Evolutionary conservation across 345 rosid genomes (phyloP).

Genomic region (Gynandropsis gynandra): DNA sequence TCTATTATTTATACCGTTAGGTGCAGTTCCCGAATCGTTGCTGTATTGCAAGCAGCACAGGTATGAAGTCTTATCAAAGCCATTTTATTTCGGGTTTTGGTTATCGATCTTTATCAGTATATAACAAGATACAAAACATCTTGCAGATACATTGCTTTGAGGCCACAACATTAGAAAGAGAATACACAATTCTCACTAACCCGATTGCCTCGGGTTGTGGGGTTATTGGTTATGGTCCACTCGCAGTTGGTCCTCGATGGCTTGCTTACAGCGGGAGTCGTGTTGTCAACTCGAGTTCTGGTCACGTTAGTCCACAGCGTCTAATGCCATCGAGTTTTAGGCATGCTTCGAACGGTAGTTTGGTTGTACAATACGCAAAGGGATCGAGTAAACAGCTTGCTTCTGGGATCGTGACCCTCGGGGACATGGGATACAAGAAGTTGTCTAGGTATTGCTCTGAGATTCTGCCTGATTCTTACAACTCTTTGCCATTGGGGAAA

Average conservation of each 20-base stretch:
- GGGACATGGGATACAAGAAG: constrained; percentile 75
- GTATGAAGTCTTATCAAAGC: constrained; percentile 32
- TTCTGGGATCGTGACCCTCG: constrained; percentile 74
- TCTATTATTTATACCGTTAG: constrained; percentile 69
- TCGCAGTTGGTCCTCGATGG: constrained; percentile 96
- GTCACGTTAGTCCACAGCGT: constrained; percentile 58
- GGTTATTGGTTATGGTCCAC: constrained; percentile 83
- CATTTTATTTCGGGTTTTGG: background rate
- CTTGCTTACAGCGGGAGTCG: constrained; percentile 86
- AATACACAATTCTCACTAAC: constrained; percentile 62
- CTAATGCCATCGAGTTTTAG: constrained; percentile 39
- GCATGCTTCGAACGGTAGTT: constrained; percentile 46
- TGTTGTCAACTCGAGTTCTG: constrained; percentile 39
- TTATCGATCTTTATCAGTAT: background rate
- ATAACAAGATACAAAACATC: constrained; percentile 15
- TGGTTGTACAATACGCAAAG: constrained; percentile 70
- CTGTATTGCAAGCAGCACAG: constrained; percentile 72
- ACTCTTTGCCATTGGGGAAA: constrained; percentile 39
- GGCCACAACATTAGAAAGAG: constrained; percentile 51
- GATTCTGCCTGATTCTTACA: constrained; percentile 61
- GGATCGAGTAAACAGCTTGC: constrained; percentile 92
- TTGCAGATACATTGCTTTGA: constrained; percentile 85
- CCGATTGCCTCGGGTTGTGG: constrained; percentile 42
- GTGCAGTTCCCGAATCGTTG: constrained; percentile 88
- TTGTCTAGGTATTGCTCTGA: constrained; percentile 65